Base-by-base conservation (phyloP, 108 stramenopile species). In the Seminavis robusta region DNA sequence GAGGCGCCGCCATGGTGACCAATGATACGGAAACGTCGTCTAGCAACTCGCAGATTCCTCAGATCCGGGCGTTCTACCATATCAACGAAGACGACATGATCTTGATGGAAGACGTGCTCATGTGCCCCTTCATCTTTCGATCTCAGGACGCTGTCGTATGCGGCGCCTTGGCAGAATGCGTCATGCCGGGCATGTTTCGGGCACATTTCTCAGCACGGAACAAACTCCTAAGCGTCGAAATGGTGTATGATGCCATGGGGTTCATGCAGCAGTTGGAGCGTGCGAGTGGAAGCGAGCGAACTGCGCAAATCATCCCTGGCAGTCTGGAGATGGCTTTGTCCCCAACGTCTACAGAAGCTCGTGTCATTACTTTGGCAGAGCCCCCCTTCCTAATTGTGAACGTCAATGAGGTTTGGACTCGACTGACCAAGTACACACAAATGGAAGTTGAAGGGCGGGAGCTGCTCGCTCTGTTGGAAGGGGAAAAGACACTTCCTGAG, bases 211-310 rank as follows among this genome's bases (percentile, higher is more conserved):
- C 82, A 1, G 31, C 70, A 24, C 56, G 63, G 23, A 86, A 88
- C 64, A 84, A 85, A 47, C 64, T 92, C 4, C 36, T 57, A 24
- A 82, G 66, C 43, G 50, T 89, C 29, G 91, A 92, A 49, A 73
- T 92, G 61, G 76, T 84, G 10, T 92, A 78, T 48, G 91, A 92
- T 67, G 85, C 86, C 41, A 88, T 92, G 91, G 83, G 86, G 8
- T 88, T 92, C 47, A 88, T 88, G 74, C 91, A 92, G 58, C 85
- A 84, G 67, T 65, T 92, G 10, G 84, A 85, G 63, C 64, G 84
- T 34, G 79, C 88, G 23, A 85, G 80, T 56, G 84, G 88, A 8
- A 80, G 72, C 37, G 73, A 86, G 24, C 73, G 72, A 8, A 61
- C 65, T 24, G 84, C 80, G 6, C 82, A 89, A 58, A 84, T 88